phyloP scores from a whole-genome alignment of 805 yeast genomes.

The Metschnikowia dekortorum region DNA sequence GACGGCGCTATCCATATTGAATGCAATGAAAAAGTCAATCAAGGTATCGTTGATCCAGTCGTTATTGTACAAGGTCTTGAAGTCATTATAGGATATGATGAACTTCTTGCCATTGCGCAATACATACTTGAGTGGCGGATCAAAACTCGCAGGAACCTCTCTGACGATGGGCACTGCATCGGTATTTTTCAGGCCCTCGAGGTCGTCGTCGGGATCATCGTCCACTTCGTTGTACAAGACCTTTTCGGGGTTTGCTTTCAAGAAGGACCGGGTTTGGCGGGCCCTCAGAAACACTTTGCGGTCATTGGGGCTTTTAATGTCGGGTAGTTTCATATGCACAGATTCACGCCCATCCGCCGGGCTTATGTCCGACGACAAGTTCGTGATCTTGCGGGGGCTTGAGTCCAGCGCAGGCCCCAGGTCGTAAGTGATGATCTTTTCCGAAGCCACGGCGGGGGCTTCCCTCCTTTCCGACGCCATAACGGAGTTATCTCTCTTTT shows the following conservation, averaged over 20 bases:
- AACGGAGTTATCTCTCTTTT: no score
- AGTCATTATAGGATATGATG: conserved; percentile 64
- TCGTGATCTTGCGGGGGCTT: background rate
- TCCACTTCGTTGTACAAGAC: conserved; percentile 5
- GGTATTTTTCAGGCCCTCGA: background rate
- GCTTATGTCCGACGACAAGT: background rate
- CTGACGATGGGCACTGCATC: conserved; percentile 3
- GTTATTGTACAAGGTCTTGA: conserved; percentile 69
- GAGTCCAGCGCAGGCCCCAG: background rate
- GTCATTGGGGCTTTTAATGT: background rate
- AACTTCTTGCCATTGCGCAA: conserved; percentile 54
- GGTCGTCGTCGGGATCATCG: background rate
- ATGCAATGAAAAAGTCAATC: conserved; percentile 77
- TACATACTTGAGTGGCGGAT: conserved; percentile 43
- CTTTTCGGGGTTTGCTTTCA: conserved; percentile 1
- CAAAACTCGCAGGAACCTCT: conserved; percentile 38
- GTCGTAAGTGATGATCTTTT: background rate
- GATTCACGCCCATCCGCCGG: background rate
- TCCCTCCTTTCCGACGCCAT: background rate
- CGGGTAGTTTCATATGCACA: background rate
- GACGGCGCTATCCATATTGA: conserved; percentile 41
- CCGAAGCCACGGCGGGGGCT: conserved; percentile 1
- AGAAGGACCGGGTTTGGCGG: conserved; percentile 1
- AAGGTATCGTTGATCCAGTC: conserved; percentile 89
- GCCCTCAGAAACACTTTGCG: background rate